Conservation (phyloP, 2,329 filamentous ascomycete species). For the Peltaster fructicola region DNA sequence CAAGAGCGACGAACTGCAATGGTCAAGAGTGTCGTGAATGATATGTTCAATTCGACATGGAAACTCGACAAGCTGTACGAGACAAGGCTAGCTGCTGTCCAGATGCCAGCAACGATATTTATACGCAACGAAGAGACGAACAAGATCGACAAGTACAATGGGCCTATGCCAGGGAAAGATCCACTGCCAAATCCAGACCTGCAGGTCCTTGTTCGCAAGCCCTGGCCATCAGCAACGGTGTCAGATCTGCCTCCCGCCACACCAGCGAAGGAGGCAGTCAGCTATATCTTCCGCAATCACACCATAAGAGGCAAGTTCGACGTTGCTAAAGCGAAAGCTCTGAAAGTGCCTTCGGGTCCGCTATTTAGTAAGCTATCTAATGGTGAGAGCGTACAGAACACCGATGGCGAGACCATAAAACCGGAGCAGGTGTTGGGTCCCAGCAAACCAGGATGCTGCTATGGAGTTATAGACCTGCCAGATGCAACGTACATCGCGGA, state of each 20-base stretch:
- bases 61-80: slow-evolving; percentile 51
- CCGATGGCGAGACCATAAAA: slow-evolving; percentile 52
- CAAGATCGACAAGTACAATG: slow-evolving; percentile 50
- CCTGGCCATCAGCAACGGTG: slow-evolving; percentile 59
- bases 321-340: slow-evolving; percentile 40
- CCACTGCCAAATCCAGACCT: slow-evolving; percentile 39
- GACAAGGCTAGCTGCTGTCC: slow-evolving; percentile 46
- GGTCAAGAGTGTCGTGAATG: slow-evolving; percentile 44
- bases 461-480: slow-evolving; percentile 68
- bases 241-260: slow-evolving; percentile 48
- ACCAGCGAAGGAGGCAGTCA: slow-evolving; percentile 52
- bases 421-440: slow-evolving; percentile 73
- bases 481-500: slow-evolving; percentile 49
- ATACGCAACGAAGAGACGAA: slow-evolving; percentile 43
- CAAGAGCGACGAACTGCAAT: slow-evolving; percentile 26
- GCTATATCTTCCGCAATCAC: slow-evolving; percentile 69
- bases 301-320: slow-evolving; percentile 68
- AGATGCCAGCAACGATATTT: slow-evolving; percentile 53
- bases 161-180: slow-evolving; percentile 40
- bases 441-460: slow-evolving; percentile 47
- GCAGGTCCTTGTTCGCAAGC: slow-evolving; percentile 53
- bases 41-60: slow-evolving; percentile 71
- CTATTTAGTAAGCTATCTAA: slow-evolving; percentile 43
- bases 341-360: slow-evolving; percentile 44
- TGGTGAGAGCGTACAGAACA: slow-evolving; percentile 45